These are phyloP conservation scores for Sphaerostilbella broomeana DNA, from an alignment of 2,329 filamentous ascomycete genomes.

Conservation along the genomic window DNA sequence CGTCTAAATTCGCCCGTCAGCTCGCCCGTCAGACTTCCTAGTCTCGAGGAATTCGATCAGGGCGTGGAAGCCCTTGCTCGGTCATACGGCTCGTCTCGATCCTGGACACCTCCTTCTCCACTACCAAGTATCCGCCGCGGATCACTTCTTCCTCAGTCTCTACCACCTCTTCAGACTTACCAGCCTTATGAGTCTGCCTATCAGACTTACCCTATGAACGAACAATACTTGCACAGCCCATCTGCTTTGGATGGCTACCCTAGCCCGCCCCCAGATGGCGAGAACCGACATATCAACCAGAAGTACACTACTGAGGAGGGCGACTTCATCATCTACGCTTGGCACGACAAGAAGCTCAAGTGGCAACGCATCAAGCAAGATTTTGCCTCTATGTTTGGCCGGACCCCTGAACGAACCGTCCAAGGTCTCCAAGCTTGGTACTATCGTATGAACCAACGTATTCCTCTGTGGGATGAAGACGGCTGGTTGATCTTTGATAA, in stretches of 20 bases:
- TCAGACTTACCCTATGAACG: conserved; percentile 18
- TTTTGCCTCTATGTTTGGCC: conserved; percentile 33
- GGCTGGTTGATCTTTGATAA: conserved; percentile 35
- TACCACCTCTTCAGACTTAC: conserved; percentile 20
- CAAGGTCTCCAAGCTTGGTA: conserved; percentile 39
- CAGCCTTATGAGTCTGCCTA: conserved; percentile 14
- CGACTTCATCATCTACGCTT: conserved; percentile 39
- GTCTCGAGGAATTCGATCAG: conserved; percentile 32
- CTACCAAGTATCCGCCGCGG: conserved; percentile 20
- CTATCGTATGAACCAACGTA: conserved; percentile 37
- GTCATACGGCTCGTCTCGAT: conserved; percentile 23
- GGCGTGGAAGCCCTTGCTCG: conserved; percentile 32
- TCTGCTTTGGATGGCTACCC: conserved; percentile 26
- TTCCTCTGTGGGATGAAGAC: conserved; percentile 35
- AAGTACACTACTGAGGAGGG: conserved; percentile 39
- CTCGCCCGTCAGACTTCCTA: conserved; percentile 26
- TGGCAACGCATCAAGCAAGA: conserved; percentile 36
- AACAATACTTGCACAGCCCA: conserved; percentile 19
- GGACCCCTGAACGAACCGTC: conserved; percentile 31
- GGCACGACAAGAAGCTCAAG: conserved; percentile 37
- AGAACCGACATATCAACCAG: conserved; percentile 36
- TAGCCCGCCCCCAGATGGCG: conserved; percentile 30
- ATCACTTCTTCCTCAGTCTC: conserved; percentile 20
- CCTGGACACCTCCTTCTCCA: conserved; percentile 25
- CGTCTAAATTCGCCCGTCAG: conserved; percentile 13